A percentile compares a stretch with the other conserved stretches of the same genome.
phyloP scores from a whole-genome alignment of 2,329 filamentous ascomycete species.

The Parastagonospora avenae region DNA sequence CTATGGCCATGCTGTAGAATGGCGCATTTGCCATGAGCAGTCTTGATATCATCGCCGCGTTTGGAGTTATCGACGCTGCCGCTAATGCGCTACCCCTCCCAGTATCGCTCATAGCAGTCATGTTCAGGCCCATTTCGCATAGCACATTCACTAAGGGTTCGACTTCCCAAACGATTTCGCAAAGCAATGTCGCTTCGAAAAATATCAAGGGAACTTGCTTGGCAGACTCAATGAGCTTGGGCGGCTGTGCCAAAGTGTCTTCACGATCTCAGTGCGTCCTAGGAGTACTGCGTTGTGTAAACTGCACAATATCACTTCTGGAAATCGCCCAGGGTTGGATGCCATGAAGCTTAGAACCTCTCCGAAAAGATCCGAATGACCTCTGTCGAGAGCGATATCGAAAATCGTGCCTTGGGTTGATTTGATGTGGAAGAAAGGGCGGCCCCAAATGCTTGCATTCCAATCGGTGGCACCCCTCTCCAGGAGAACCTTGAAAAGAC shows the following conservation, averaged over 20 bases:
- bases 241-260: background rate
- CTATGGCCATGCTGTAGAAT: background rate
- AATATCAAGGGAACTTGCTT: constrained; percentile 5
- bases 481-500: background rate
- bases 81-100: background rate
- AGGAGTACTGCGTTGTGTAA: constrained; percentile 1
- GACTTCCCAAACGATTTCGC: background rate
- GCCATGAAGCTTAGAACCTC: background rate
- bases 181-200: constrained; percentile 1
- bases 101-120: background rate
- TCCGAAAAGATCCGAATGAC: background rate
- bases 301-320: background rate
- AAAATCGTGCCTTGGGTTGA: background rate
- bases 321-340: background rate
- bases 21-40: background rate
- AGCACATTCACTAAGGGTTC: too few relatives aligned
- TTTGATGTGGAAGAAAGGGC: background rate
- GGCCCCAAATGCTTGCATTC: background rate
- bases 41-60: too few relatives aligned
- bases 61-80: background rate
- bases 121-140: background rate
- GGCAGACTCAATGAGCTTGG: background rate
- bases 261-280: background rate
- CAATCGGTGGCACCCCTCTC: background rate
- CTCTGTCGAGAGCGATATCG: background rate